Conservation (phyloP, 305 asterid species). For the Fraxinus nigra region DNA sequence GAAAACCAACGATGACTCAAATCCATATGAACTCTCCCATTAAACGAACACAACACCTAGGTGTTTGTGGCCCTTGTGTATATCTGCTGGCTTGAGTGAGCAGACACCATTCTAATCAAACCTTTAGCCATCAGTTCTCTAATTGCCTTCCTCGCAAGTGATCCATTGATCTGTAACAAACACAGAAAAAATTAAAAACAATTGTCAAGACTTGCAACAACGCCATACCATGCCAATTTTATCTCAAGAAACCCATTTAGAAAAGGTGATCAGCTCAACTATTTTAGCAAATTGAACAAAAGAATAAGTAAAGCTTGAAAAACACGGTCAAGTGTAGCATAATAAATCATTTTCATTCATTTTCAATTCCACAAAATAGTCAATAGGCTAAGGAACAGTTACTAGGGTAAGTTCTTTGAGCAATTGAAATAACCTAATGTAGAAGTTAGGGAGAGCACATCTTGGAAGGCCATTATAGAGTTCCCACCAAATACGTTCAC, state of each 20-base stretch:
- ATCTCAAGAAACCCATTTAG: neutral
- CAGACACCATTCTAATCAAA: slow-evolving; percentile 33
- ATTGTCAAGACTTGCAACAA: neutral
- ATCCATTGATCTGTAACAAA: slow-evolving; percentile 28
- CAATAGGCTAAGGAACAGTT: neutral
- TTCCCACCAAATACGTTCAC: neutral
- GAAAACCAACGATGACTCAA: neutral
- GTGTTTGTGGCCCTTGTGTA: slow-evolving; percentile 36
- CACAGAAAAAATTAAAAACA: neutral
- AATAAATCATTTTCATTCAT: neutral
- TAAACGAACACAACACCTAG: neutral
- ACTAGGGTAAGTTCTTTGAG: neutral
- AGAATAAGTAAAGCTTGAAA: neutral
- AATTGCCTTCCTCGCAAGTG: slow-evolving; percentile 35
- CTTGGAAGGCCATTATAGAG: neutral
- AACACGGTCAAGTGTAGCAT: neutral
- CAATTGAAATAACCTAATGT: neutral
- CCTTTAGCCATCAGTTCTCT: slow-evolving; percentile 36
- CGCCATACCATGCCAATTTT: neutral
- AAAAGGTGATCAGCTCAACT: neutral
- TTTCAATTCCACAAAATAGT: neutral
- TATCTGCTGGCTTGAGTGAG: slow-evolving; percentile 40
- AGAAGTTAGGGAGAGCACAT: neutral
- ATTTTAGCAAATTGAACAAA: neutral
- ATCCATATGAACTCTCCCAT: neutral